Evolutionary conservation across 345 rosid species (phyloP).

Genomic region (Eucalyptus marginata): DNA sequence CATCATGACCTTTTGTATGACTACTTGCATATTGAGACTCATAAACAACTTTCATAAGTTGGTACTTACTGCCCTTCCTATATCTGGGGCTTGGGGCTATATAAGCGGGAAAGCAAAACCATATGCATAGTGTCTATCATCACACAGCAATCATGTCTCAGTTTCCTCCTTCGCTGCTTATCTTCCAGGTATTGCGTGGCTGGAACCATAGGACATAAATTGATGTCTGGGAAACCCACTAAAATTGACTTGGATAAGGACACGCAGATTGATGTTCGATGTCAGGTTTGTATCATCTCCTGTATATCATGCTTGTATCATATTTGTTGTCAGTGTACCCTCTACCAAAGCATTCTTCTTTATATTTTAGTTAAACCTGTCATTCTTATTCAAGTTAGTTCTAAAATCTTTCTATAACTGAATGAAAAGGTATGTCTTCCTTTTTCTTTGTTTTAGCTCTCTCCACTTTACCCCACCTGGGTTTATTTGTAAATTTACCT

Average conservation of each 20-base stretch:
- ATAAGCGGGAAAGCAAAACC: neutral
- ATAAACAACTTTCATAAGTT: neutral
- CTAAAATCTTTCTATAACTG: neutral
- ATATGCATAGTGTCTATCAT: neutral
- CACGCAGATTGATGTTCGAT: constrained; percentile 76
- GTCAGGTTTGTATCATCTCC: constrained; percentile 47
- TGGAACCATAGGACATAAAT: constrained; percentile 82
- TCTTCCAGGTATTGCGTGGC: constrained; percentile 75
- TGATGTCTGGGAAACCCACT: constrained; percentile 83
- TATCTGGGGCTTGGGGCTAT: neutral
- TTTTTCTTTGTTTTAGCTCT: neutral
- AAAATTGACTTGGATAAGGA: constrained; percentile 76
- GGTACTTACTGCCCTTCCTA: neutral
- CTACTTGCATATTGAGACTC: neutral
- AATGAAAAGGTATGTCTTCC: neutral
- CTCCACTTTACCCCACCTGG: neutral
- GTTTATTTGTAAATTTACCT: neutral
- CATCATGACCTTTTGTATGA: neutral
- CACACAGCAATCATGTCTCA: neutral
- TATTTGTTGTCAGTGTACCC: neutral
- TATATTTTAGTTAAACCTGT: neutral
- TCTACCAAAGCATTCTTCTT: neutral
- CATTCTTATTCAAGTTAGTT: neutral
- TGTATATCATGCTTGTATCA: neutral
- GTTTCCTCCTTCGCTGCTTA: neutral